Evolutionary conservation across 371 early-diverging fungal species (phyloP).

Genomic region (Mortierella sp.): DNA sequence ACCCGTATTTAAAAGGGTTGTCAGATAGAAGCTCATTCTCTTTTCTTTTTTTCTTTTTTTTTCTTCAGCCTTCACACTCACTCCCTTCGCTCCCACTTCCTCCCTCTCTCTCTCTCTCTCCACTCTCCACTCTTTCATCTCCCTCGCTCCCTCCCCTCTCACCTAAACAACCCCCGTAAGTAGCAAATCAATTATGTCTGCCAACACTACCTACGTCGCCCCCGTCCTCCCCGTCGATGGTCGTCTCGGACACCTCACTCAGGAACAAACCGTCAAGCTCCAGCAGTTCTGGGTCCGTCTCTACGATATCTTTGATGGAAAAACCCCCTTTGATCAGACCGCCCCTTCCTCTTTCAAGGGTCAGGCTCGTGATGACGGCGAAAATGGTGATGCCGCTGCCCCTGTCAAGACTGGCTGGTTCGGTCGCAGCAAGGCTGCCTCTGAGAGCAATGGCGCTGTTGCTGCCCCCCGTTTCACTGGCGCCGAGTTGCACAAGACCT

Average conservation of each 20-base stretch:
- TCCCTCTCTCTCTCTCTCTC: neutral
- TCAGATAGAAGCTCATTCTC: neutral
- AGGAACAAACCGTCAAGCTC: constrained; percentile 67
- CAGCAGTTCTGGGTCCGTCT: constrained; percentile 72
- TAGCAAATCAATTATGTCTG: constrained; percentile 31
- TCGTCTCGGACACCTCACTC: constrained; percentile 66
- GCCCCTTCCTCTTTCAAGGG: constrained; percentile 59
- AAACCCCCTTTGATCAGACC: constrained; percentile 51
- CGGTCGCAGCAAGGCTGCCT: constrained; percentile 36
- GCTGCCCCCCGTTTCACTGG: constrained; percentile 51
- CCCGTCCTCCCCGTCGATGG: constrained; percentile 57
- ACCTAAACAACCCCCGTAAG: neutral
- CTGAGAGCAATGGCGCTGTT: constrained; percentile 8
- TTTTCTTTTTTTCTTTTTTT: neutral
- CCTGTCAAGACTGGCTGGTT: constrained; percentile 57
- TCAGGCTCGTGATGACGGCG: constrained; percentile 47
- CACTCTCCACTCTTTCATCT: neutral
- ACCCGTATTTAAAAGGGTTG: neutral
- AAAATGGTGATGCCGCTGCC: constrained; percentile 19
- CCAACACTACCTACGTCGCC: constrained; percentile 35
- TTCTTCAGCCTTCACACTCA: neutral
- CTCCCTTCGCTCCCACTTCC: neutral
- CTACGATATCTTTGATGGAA: constrained; percentile 67
- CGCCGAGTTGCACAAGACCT: constrained; percentile 36
- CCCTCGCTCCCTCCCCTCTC: too few species aligned